Conservation (phyloP, 257 asterid genomes). For the Solanum tacnaense region DNA sequence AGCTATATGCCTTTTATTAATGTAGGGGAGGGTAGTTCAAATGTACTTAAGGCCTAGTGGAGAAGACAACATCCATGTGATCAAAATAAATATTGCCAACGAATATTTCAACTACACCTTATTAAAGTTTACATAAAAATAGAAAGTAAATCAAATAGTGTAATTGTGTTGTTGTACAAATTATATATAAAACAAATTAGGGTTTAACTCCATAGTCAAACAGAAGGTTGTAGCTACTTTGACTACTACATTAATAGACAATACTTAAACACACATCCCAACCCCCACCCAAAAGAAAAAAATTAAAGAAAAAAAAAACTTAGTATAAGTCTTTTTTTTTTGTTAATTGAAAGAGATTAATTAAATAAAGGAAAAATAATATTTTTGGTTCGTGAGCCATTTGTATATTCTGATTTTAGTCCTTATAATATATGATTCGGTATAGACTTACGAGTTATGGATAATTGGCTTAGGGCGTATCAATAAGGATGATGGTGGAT, state of each 20-base stretch:
- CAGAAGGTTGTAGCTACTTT: not conserved
- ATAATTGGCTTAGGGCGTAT: no score
- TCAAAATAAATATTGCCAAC: constrained; percentile 17
- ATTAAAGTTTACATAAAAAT: not conserved
- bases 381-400: no score
- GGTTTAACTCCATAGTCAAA: not conserved
- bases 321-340: no score
- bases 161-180: not conserved
- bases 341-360: no score
- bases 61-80: constrained; percentile 14
- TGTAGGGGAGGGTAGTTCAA: not conserved
- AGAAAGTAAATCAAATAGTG: not conserved
- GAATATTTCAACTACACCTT: constrained; percentile 10
- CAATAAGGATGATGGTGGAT: no score
- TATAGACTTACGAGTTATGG: no score
- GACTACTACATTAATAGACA: not conserved
- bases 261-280: not conserved
- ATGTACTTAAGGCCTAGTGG: not conserved
- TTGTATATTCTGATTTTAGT: no score
- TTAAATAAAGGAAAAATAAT: no score
- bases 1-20: not conserved
- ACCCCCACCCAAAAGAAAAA: not conserved
- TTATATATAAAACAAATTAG: not conserved
- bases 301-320: not conserved
- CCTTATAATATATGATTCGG: no score